Evolutionary conservation across 2,329 filamentous ascomycete species (phyloP).

Genomic region (Neonectria coccinea): DNA sequence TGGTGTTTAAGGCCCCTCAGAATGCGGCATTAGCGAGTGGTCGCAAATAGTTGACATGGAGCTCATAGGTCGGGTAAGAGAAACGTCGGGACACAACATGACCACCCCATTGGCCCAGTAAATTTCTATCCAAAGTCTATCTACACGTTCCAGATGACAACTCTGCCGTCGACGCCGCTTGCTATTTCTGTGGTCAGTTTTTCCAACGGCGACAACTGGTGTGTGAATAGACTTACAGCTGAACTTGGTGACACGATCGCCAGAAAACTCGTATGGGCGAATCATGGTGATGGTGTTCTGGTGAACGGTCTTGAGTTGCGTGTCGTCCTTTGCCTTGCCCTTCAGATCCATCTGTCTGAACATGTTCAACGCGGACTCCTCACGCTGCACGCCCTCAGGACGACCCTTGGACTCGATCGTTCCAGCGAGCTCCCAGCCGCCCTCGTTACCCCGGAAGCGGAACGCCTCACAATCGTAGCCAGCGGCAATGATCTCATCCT

Average conservation of each 20-base stretch:
- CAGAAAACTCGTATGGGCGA: slow-evolving; percentile 77
- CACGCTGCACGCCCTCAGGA: slow-evolving; percentile 71
- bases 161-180: slow-evolving; percentile 83
- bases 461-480: slow-evolving; percentile 93
- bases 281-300: slow-evolving; percentile 95
- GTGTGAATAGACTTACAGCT: slow-evolving; percentile 77
- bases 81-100: background rate
- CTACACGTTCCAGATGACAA: slow-evolving; percentile 82
- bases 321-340: slow-evolving; percentile 91
- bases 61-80: background rate
- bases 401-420: slow-evolving; percentile 81
- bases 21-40: background rate
- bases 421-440: slow-evolving; percentile 86
- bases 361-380: slow-evolving; percentile 97
- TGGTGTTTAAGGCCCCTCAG: no score
- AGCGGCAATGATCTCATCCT: slow-evolving; percentile 93
- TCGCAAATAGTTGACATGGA: background rate
- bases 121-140: slow-evolving; percentile 19
- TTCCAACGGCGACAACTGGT: slow-evolving; percentile 24
- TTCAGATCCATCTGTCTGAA: slow-evolving; percentile 99
- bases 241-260: slow-evolving; percentile 78
- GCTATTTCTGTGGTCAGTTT: slow-evolving; percentile 61
- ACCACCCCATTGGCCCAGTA: slow-evolving; percentile 3
- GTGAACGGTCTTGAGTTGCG: slow-evolving; percentile 93
- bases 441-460: slow-evolving; percentile 82